Base-by-base conservation (phyloP, 2,329 filamentous ascomycete genomes). In the Xylaria sp. region DNA sequence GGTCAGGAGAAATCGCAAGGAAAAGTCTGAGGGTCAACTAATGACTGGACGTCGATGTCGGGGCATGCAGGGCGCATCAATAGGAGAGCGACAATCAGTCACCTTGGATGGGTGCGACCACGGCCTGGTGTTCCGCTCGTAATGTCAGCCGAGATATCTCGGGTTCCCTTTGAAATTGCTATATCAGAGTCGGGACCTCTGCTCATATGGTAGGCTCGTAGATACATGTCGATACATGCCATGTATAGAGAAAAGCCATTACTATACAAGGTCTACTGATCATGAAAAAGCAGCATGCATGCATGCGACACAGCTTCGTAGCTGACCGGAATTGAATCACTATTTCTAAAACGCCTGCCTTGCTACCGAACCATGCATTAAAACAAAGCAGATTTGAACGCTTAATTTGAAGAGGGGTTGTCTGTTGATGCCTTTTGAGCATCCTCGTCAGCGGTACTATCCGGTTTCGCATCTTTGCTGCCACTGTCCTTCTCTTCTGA, bases 291-390 rank as follows among this genome's bases (percentile, higher is more conserved):
- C 46, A 51, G 25, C 20, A 13, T 41, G 60, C 31, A 66, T 46
- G 63, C 51, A 64, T 51, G 37, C 28, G 44, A 50, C 9, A 23
- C 39, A 46, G 25, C 56, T 58, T 58, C 31, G 20, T 58, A 31
- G 39, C 39, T 31, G 39, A 31, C 13, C 46, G 23, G 20, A 25
- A 63, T 9, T 50, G 44, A n/a, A 54, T n/a, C 66, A 37, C 39
- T 51, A 28, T 66, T 69, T 71, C 60, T 69, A 67, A 74, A 74
- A 76, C 73, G 73, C 74, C 73, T 72, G 69, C 69, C 72, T 63
- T 65, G 59, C 69, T 73, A 72, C 71, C 48, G 28, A 60, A 57
- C 59, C 46, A 64, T 63, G 54, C 64, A 69, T 54, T 52, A 61
- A 63, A 63, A 51, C 39, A 63, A 48, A 48, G 54, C 31, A 10